Percentiles rank a stretch among this genome's conserved stretches.
Evolutionary conservation across 2,329 filamentous ascomycete genomes (phyloP).

Genomic region (Capronia americana): DNA sequence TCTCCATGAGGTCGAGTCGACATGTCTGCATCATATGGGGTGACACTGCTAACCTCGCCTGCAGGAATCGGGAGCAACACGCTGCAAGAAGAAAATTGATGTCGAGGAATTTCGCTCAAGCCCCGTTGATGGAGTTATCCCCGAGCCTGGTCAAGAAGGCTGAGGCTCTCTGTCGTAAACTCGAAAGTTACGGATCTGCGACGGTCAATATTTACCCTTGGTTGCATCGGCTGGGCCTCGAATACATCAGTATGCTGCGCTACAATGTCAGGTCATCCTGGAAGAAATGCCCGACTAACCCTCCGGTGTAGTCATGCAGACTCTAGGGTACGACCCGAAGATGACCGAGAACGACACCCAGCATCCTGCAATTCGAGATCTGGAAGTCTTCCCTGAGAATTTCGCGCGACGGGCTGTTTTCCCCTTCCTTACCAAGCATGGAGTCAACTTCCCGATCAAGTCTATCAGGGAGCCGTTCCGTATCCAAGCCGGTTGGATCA

Average conservation of each 20-base stretch:
- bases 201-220: slow-evolving; percentile 10
- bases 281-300: neutral
- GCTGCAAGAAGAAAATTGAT: slow-evolving; percentile 8
- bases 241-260: slow-evolving; percentile 3
- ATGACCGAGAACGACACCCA: neutral
- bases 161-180: neutral
- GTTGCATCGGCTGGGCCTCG: slow-evolving; percentile 7
- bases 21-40: neutral
- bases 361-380: slow-evolving; percentile 3
- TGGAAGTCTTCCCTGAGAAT: slow-evolving; percentile 9
- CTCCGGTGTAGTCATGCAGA: neutral
- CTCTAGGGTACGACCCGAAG: slow-evolving; percentile 3
- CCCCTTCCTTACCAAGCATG: slow-evolving; percentile 1
- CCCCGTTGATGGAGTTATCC: slow-evolving; percentile 4
- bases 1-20: slow-evolving; percentile 10
- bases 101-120: slow-evolving; percentile 6
- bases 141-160: neutral
- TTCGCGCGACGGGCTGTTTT: slow-evolving; percentile 4
- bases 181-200: neutral
- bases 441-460: neutral
- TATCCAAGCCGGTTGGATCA: slow-evolving; percentile 7
- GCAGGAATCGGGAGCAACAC: slow-evolving; percentile 10
- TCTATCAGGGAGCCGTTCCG: slow-evolving; percentile 5
- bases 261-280: neutral
- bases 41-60: neutral